Base-by-base conservation (phyloP, 2,329 filamentous ascomycete genomes). In the Ceratocystis variospora region DNA sequence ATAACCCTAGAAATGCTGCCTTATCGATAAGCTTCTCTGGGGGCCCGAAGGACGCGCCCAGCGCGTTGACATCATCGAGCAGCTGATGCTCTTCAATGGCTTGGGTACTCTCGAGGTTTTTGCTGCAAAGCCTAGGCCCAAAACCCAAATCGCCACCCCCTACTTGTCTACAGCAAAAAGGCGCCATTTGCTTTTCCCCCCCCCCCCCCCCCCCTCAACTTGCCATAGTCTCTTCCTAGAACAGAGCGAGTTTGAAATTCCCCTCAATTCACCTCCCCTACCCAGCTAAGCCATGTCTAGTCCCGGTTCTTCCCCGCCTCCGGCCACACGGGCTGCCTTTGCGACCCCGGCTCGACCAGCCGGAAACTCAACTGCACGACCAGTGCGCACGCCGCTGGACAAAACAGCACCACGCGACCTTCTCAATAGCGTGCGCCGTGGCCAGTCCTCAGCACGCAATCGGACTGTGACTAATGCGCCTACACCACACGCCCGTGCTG, bases 401-500 rank as follows among this genome's bases (percentile, higher is more conserved):
- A 74, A 75, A 45, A 73, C 69, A 31, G 71, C 70, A 37, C 68
- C 74, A 2, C 74, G 75, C 31, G 74, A 77, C 19, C 71, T 76
- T 41, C 73, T 76, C 61, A 76, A 75, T 63, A 77, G 76, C 2
- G 70, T 75, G 41, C 72, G 75, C 15, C 75, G 75, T 41, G 78
- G 77, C 10, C 76, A 77, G 50, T 78, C 79, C 8, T 67, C 63
- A 25, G 69, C 63, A 8, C 67, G 63, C 17, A 33, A 59, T 12
- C 53, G 53, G 28, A 50, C 44, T 0, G 33, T 31, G 2, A 59
- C 66, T 69, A 76, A 78, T 73, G 76, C 76, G 12, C 76, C 79
- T 2, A 87, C 84, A 19, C 84, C 84, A 0, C 84, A 87, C 72
- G 83, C 81, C 61, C 81, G 80, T 70, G 84, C 83, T 10, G 84